Conservation (phyloP, 1,284 basidiomycete species). For the Bondarzewia mesenterica region DNA sequence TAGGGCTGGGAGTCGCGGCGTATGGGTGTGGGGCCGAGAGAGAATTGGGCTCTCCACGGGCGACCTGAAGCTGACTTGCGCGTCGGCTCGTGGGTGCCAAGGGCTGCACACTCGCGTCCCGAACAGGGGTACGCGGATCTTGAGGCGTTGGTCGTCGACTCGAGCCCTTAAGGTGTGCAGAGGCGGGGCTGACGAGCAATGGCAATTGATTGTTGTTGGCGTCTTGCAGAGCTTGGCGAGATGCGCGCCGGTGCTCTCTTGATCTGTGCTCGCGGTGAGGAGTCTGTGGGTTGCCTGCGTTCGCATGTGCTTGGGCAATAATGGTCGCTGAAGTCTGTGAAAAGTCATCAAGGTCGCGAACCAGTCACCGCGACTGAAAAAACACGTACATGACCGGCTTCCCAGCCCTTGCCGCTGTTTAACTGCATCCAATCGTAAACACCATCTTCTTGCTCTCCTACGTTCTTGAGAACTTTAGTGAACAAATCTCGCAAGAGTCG, state of each 20-base stretch:
- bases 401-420: constrained; percentile 85
- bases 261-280: constrained; percentile 47
- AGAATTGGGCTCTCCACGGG: constrained; percentile 26
- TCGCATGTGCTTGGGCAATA: constrained; percentile 44
- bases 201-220: constrained; percentile 34
- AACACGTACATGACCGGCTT: constrained; percentile 61
- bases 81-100: constrained; percentile 54
- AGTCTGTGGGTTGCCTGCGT: constrained; percentile 41
- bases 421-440: constrained; percentile 97
- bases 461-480: constrained; percentile 83
- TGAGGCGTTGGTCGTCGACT: constrained; percentile 34
- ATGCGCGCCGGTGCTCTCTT: constrained; percentile 45
- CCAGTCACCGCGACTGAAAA: constrained; percentile 5
- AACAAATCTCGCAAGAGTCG: constrained; percentile 93
- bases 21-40: constrained; percentile 60
- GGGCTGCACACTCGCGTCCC: constrained; percentile 53
- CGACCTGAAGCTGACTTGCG: constrained; percentile 47
- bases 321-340: constrained; percentile 36
- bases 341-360: constrained; percentile 9
- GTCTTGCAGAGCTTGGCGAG: constrained; percentile 48
- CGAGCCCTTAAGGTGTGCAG: constrained; percentile 50
- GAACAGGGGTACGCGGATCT: constrained; percentile 32
- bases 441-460: constrained; percentile 87
- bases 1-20: constrained; percentile 48
- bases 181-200: constrained; percentile 53